These are phyloP conservation scores for Suillus fuscotomentosus DNA, from an alignment of 768 basidiomycete genomes.

Conservation along the genomic window DNA sequence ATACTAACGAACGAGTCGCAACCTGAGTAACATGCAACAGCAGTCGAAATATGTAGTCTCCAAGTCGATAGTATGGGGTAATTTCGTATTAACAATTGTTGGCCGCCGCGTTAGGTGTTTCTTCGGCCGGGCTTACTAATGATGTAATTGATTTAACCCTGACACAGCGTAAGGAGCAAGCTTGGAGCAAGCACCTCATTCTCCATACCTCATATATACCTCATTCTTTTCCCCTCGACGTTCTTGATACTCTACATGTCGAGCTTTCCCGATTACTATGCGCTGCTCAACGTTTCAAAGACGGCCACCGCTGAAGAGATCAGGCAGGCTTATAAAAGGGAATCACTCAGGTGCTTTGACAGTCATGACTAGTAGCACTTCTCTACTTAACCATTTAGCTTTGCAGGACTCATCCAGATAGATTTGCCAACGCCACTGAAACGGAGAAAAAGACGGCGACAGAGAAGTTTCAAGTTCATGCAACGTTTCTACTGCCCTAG, in stretches of 20 bases:
- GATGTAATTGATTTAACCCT: background rate
- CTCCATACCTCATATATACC: background rate
- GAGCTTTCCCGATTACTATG: constrained; percentile 79
- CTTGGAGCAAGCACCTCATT: background rate
- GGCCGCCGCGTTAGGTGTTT: too few species aligned
- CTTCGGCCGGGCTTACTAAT: background rate
- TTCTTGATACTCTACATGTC: constrained; percentile 49
- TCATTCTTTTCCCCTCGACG: background rate
- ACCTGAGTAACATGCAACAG: too few species aligned
- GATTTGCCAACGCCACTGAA: constrained; percentile 66
- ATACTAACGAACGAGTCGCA: too few species aligned
- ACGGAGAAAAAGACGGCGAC: constrained; percentile 75
- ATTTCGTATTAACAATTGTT: too few species aligned
- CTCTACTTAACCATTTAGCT: constrained; percentile 19
- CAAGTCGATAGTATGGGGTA: too few species aligned
- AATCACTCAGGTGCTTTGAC: constrained; percentile 61
- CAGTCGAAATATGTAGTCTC: too few species aligned
- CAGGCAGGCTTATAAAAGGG: constrained; percentile 74
- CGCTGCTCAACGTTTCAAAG: constrained; percentile 52
- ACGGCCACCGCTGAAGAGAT: constrained; percentile 69
- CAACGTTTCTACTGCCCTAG: background rate
- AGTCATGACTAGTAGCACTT: background rate
- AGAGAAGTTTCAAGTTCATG: constrained; percentile 75
- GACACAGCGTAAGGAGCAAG: background rate
- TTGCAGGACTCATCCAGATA: constrained; percentile 84